A percentile compares a stretch with the other conserved stretches of the same genome.
phyloP scores from a whole-genome alignment of 495 filamentous ascomycete species.

The Hypoxylon cercidicola region DNA sequence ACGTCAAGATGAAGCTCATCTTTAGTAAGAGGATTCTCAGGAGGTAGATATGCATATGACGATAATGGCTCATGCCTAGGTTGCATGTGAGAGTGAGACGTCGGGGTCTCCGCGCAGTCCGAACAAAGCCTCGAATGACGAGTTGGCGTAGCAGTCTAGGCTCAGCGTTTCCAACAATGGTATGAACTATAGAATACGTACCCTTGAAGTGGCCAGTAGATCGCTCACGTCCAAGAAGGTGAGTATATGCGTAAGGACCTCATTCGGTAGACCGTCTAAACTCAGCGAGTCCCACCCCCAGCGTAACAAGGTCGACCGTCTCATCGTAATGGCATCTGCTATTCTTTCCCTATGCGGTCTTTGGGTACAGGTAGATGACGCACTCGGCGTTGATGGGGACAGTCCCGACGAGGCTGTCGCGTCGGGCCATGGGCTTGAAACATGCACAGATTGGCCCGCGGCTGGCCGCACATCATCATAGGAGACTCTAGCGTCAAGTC shows the following conservation, averaged over 20 bases:
- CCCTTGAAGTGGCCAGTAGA: constrained; percentile 64
- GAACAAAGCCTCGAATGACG: constrained; percentile 24
- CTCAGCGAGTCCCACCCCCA: constrained; percentile 42
- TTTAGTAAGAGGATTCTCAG: constrained; percentile 12
- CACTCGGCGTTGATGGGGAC: constrained; percentile 21
- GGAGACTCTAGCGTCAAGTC: constrained; percentile 13
- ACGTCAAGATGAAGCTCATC: constrained; percentile 28
- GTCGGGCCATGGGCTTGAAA: constrained; percentile 28
- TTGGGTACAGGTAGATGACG: constrained; percentile 16
- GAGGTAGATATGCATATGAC: constrained; percentile 28
- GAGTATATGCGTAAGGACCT: constrained; percentile 66
- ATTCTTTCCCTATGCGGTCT: constrained; percentile 14
- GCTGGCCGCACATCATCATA: constrained; percentile 30
- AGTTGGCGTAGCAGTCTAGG: too few relatives aligned
- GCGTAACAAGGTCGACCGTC: constrained; percentile 28
- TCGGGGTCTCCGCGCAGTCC: constrained; percentile 2
- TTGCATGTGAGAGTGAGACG: constrained; percentile 35
- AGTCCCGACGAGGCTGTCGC: constrained; percentile 20
- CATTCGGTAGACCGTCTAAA: constrained; percentile 60
- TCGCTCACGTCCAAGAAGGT: constrained; percentile 67
- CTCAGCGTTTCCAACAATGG: too few relatives aligned
- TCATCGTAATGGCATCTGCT: constrained; percentile 29
- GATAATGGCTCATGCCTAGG: constrained; percentile 37
- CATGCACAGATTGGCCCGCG: constrained; percentile 27
- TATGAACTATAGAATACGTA: constrained; percentile 47